phyloP scores from a whole-genome alignment of 176 grass and related monocot genomes.

The Eleusine indica region DNA sequence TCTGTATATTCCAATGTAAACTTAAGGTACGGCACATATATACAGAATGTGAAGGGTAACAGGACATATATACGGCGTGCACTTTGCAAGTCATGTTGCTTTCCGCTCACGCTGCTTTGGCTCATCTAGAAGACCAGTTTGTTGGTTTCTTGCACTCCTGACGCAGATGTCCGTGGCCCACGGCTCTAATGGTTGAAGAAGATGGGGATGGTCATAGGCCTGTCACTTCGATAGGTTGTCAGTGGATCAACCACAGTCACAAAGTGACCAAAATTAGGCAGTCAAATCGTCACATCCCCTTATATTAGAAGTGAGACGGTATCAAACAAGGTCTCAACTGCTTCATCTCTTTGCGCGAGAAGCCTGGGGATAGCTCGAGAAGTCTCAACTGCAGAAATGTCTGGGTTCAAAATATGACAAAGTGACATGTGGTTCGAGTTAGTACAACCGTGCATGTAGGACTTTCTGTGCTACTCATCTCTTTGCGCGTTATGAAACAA shows the following conservation, averaged over 20 bases:
- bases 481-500: too few relatives aligned
- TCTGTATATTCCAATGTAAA: background rate
- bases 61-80: background rate
- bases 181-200: conserved; percentile 21
- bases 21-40: too few relatives aligned
- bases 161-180: background rate
- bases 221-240: background rate
- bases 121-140: conserved; percentile 25
- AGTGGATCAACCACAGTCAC: background rate
- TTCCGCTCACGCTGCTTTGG: background rate
- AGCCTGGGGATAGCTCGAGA: too few relatives aligned
- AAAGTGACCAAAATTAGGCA: conserved; percentile 9
- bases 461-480: too few relatives aligned
- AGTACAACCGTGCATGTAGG: too few relatives aligned
- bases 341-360: too few relatives aligned
- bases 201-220: too few relatives aligned
- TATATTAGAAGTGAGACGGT: too few relatives aligned
- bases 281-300: background rate
- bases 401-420: too few relatives aligned
- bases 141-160: conserved; percentile 12
- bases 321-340: too few relatives aligned
- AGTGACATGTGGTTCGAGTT: too few relatives aligned
- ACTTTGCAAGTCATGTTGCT: background rate
- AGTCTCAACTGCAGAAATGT: too few relatives aligned
- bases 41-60: background rate